Percentiles rank a stretch among this genome's conserved stretches.
Conservation (phyloP, 371 early-diverging fungal species). For the Zychaea mexicana region DNA sequence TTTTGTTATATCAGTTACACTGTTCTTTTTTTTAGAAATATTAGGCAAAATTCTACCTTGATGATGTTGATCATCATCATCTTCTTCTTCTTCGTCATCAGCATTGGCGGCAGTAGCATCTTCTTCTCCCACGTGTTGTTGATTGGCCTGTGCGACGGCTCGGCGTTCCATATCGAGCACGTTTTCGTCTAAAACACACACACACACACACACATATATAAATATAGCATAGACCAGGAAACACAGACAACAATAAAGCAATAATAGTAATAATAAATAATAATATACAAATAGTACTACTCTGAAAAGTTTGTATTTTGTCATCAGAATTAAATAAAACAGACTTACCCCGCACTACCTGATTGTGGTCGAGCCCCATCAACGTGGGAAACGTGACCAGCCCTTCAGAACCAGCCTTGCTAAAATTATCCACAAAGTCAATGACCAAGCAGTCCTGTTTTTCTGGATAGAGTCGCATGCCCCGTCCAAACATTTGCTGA, state of each 20-base stretch:
- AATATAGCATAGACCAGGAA: too few species aligned
- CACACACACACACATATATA: neutral
- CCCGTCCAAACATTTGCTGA: slow-evolving; percentile 96
- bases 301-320: too few species aligned
- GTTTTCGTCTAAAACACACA: slow-evolving; percentile 19
- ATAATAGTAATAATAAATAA: neutral
- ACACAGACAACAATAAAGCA: too few species aligned
- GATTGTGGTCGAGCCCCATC: slow-evolving; percentile 61
- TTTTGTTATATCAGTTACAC: neutral
- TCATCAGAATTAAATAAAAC: slow-evolving; percentile 7
- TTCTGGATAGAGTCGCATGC: slow-evolving; percentile 68
- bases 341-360: slow-evolving; percentile 31
- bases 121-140: neutral
- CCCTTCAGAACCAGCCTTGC: slow-evolving; percentile 30
- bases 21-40: neutral
- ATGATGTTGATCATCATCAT: neutral
- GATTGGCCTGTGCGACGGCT: slow-evolving; percentile 6
- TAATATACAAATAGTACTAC: neutral
- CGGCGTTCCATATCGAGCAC: slow-evolving; percentile 14
- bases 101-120: neutral
- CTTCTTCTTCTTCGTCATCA: neutral
- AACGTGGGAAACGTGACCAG: slow-evolving; percentile 70
- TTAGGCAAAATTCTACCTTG: neutral
- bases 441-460: slow-evolving; percentile 85
- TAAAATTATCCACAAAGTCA: slow-evolving; percentile 81